Base-by-base conservation (phyloP, 768 basidiomycete genomes). In the Suillus plorans region DNA sequence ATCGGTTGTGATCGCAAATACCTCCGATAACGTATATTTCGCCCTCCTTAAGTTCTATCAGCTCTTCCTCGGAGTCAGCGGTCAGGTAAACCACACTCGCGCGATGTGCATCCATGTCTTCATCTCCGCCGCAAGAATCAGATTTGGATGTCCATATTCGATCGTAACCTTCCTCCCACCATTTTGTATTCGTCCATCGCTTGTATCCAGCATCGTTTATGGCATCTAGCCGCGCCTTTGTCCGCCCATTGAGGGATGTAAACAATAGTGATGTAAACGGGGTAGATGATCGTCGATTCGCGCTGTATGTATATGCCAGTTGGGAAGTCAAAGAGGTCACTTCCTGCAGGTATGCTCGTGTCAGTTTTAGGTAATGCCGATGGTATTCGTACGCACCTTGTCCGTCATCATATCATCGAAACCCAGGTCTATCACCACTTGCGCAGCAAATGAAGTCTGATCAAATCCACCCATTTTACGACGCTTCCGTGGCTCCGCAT, bases 1-100 rank as follows among this genome's bases (percentile, higher is more conserved):
- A 93, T 50, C 97, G 91, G 78, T 99, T 99, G 73, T 91, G 92
- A 76, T 99, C 97, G 65, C 90, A 90, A 69, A 99, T 90, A 6
- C 96, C 97, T 55, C 97, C 97, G 61, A 99, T 95, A 69, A 99
- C 88, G 74, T 99, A 99, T 9, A 89, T 91, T 73, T 96, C 91
- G 50, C 89, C 88, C 62, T 93, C 88, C 62, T 82, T 87, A 62
- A 99, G 84, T 70, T 92, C 89, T n/a, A 82, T 79, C 50, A 99
- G 79, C 77, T 96, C 94, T 59, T 96, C 86, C 37, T 89, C 84
- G 9, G 96, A 89, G 78, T 99, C 97, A 2, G 96, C 97, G 8
- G 97, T 97, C 60, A 99, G 86, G 76, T 99, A 99, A 45, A 99
- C 84, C 61, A 97, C 80, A 53, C 73, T 86, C 65, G 85, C 76